A percentile compares a stretch with the other conserved stretches of the same genome.
Evolutionary conservation across 345 rosid species (phyloP).

Genomic region (Schrenkiella parvula): DNA sequence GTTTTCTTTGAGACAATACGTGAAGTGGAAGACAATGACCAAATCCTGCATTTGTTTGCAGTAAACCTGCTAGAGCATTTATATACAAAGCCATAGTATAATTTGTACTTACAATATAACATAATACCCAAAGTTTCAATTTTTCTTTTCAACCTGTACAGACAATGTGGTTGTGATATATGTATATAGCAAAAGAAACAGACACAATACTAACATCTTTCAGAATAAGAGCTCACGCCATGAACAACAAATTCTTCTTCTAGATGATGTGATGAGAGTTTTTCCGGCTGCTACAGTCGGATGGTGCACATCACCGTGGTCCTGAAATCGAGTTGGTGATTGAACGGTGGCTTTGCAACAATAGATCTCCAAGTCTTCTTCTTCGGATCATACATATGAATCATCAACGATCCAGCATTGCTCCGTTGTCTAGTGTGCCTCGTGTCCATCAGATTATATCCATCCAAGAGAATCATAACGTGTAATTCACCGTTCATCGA

Average conservation of each 20-base stretch:
- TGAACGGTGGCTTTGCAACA: slow-evolving; percentile 49
- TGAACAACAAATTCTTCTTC: background rate
- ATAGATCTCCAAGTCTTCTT: slow-evolving; percentile 72
- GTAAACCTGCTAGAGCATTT: background rate
- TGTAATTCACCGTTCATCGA: slow-evolving; percentile 66
- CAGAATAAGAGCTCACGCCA: background rate
- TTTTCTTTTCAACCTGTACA: slow-evolving; percentile 14
- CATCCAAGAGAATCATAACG: slow-evolving; percentile 51
- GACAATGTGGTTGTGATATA: background rate
- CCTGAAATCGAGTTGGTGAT: slow-evolving; percentile 51
- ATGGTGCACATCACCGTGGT: slow-evolving; percentile 69
- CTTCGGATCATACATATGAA: slow-evolving; percentile 68
- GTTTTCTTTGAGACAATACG: background rate
- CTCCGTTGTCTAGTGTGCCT: slow-evolving; percentile 44
- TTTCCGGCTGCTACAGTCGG: slow-evolving; percentile 36
- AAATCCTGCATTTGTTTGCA: background rate
- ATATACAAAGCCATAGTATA: background rate
- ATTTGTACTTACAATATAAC: background rate
- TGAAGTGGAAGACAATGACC: background rate
- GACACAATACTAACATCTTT: slow-evolving; percentile 15
- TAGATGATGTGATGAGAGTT: background rate
- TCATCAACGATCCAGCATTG: slow-evolving; percentile 47
- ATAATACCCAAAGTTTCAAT: background rate
- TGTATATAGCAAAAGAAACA: slow-evolving; percentile 11
- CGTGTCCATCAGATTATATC: slow-evolving; percentile 41